Conservation (phyloP, 768 basidiomycete species). For the Dentipellis sp. region DNA sequence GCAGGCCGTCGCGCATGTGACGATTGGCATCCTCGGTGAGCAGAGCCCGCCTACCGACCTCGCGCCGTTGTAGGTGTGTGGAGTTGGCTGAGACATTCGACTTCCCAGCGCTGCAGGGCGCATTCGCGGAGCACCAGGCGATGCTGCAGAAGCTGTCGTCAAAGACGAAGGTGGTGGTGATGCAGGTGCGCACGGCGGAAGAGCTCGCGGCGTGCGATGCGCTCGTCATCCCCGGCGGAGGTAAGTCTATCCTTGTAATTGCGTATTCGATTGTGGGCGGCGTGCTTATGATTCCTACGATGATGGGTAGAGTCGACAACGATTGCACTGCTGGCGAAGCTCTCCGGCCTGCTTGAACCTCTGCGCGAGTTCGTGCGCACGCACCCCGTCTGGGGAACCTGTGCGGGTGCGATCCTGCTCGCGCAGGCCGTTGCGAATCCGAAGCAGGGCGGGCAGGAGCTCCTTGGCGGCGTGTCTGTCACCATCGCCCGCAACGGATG, state of each 20-base stretch:
- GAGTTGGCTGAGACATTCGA: neutral
- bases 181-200: conserved; percentile 63
- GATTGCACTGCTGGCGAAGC: conserved; percentile 68
- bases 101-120: conserved; percentile 77
- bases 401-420: conserved; percentile 89
- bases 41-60: too few species aligned
- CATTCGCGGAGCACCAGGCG: conserved; percentile 79
- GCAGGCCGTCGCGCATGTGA: conserved; percentile 3
- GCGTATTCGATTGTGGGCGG: too few species aligned
- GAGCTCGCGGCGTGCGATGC: conserved; percentile 75
- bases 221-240: conserved; percentile 90
- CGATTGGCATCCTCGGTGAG: conserved; percentile 14
- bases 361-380: conserved; percentile 59
- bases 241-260: conserved; percentile 23
- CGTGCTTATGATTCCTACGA: too few species aligned
- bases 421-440: conserved; percentile 64
- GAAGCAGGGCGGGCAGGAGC: conserved; percentile 83
- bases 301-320: conserved; percentile 75
- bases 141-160: conserved; percentile 52
- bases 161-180: conserved; percentile 33
- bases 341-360: conserved; percentile 73
- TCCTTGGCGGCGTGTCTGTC: conserved; percentile 73
- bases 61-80: neutral
- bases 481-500: conserved; percentile 84
- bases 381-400: conserved; percentile 91